phyloP scores from a whole-genome alignment of 208 protist species.

The Novymonas esmeraldas region DNA sequence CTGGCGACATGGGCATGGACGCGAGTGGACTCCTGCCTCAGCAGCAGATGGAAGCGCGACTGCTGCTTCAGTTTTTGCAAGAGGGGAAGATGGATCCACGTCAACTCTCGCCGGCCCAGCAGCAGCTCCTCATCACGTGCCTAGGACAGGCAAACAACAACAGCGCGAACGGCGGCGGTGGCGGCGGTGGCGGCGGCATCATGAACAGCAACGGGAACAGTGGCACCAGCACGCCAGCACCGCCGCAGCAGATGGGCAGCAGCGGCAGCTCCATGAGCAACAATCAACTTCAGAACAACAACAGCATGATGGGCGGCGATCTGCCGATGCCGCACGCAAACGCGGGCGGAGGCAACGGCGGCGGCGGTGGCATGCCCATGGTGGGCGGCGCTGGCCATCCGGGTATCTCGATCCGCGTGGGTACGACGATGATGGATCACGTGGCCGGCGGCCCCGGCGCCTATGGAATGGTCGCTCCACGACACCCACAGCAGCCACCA shows the following conservation, averaged over 20 bases:
- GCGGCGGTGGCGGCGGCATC: not conserved
- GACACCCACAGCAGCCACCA: conserved; percentile 7
- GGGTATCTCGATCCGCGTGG: conserved; percentile 6
- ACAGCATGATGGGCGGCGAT: conserved; percentile 2
- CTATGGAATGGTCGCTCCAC: not conserved
- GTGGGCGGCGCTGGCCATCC: conserved; percentile 1
- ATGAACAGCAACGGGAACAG: conserved; percentile 1
- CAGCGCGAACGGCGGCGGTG: not conserved
- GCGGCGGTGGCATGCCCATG: conserved; percentile 3
- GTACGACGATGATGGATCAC: conserved; percentile 14
- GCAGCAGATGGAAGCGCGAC: conserved; percentile 56
- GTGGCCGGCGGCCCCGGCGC: conserved; percentile 5
- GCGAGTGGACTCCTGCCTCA: conserved; percentile 34
- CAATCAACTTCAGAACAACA: conserved; percentile 10
- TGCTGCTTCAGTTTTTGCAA: conserved; percentile 75
- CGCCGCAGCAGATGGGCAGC: conserved; percentile 2
- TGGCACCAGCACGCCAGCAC: not conserved
- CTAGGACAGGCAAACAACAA: conserved; percentile 11
- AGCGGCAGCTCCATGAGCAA: conserved; percentile 3
- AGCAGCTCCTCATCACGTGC: conserved; percentile 32
- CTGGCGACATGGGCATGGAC: not conserved
- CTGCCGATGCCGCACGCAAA: not conserved
- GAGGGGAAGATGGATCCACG: conserved; percentile 69
- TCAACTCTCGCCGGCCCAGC: conserved; percentile 65
- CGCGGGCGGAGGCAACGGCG: not conserved